Conservation (phyloP, 2,329 filamentous ascomycete species). For the Cercospora sojina region DNA sequence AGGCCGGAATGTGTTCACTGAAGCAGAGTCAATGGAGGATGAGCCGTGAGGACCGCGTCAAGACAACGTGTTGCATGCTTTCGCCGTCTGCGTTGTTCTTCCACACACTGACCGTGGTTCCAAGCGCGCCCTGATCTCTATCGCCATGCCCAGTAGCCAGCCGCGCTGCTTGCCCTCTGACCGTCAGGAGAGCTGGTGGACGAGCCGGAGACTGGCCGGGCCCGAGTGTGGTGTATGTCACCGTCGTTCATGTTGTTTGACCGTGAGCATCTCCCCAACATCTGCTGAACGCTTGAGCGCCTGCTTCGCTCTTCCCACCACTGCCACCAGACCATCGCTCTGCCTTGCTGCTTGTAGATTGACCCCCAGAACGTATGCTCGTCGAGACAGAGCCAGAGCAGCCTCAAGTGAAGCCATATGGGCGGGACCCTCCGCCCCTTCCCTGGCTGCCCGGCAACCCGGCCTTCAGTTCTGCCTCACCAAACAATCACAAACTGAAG, state of each 20-base stretch:
- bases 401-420: background rate
- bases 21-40: background rate
- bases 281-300: background rate
- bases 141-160: background rate
- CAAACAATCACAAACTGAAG: background rate
- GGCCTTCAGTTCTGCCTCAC: background rate
- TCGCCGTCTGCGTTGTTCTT: background rate
- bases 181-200: background rate
- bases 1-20: background rate
- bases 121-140: background rate
- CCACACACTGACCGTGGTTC: background rate
- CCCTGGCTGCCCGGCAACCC: background rate
- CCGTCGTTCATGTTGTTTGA: background rate
- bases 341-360: background rate
- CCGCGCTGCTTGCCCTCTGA: background rate
- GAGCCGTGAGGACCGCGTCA: background rate
- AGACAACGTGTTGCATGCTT: background rate
- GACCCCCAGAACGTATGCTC: background rate
- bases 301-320: background rate
- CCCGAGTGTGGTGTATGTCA: background rate
- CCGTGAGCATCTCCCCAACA: background rate
- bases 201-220: background rate
- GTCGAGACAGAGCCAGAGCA: background rate
- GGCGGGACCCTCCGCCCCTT: background rate
- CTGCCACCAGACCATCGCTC: background rate